phyloP scores from a whole-genome alignment of 805 yeast genomes.

The Wickerhamomyces alni region DNA sequence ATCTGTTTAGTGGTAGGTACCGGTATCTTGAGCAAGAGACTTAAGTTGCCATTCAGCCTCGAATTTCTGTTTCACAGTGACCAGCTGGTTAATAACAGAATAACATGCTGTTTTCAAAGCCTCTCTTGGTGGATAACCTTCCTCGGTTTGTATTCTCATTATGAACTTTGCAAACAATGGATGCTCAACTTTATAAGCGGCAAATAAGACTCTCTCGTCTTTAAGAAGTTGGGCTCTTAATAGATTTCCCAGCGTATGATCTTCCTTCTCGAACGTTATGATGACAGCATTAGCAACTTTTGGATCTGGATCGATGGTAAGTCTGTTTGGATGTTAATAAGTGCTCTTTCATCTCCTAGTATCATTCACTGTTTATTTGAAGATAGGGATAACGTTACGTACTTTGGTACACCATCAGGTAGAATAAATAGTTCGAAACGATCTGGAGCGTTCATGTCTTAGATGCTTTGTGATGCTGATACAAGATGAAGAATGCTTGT shows the following conservation, averaged over 20 bases:
- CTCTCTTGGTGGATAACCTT: constrained; percentile 85
- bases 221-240: constrained; percentile 79
- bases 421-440: constrained; percentile 93
- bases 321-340: constrained; percentile 42
- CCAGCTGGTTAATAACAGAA: constrained; percentile 72
- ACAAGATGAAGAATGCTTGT: not conserved
- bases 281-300: constrained; percentile 94
- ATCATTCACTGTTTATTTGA: not conserved
- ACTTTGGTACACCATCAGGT: constrained; percentile 97
- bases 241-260: constrained; percentile 91
- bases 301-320: constrained; percentile 86
- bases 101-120: constrained; percentile 90
- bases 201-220: constrained; percentile 88
- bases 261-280: constrained; percentile 92
- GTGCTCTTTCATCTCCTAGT: no score
- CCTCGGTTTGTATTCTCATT: constrained; percentile 93
- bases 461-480: not conserved
- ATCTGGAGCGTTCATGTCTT: constrained; percentile 94
- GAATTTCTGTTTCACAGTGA: constrained; percentile 68
- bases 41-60: constrained; percentile 91
- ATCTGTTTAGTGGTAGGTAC: constrained; percentile 1
- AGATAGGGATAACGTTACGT: constrained; percentile 26
- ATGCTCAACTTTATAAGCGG: constrained; percentile 97
- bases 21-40: constrained; percentile 48
- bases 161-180: constrained; percentile 94